Conservation (phyloP, 1,284 basidiomycete genomes). For the Apiotrichum montevideense region DNA sequence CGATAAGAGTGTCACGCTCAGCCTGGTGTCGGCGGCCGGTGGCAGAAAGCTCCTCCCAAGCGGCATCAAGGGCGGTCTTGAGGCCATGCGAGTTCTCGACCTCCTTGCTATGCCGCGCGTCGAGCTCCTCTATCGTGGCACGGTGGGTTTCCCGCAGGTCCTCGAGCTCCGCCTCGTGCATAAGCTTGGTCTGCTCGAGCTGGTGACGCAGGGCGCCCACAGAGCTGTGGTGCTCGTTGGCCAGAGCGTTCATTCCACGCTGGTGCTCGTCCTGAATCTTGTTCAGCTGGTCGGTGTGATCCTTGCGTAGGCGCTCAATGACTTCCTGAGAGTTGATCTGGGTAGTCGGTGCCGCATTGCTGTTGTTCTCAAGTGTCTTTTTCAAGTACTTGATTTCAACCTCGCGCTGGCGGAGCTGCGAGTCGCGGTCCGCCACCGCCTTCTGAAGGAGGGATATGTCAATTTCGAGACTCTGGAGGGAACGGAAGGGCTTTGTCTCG, state of each 20-base stretch:
- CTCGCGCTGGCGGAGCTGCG: conserved; percentile 70
- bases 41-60: conserved; percentile 18
- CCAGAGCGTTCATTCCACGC: conserved; percentile 13
- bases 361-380: conserved; percentile 47
- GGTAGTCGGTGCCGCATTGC: not conserved
- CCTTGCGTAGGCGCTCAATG: conserved; percentile 19
- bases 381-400: conserved; percentile 75
- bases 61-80: conserved; percentile 15
- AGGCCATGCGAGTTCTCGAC: conserved; percentile 7
- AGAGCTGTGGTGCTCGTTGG: conserved; percentile 13
- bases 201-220: conserved; percentile 8
- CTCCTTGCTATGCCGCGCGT: conserved; percentile 11
- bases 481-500: conserved; percentile 50
- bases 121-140: conserved; percentile 15
- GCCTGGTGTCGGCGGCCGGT: conserved; percentile 13
- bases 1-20: conserved; percentile 22
- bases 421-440: conserved; percentile 74
- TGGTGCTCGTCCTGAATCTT: conserved; percentile 14
- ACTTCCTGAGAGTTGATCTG: conserved; percentile 15
- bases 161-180: conserved; percentile 16
- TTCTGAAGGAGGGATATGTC: conserved; percentile 88
- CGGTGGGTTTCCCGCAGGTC: conserved; percentile 18
- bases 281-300: conserved; percentile 28
- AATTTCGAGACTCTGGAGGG: conserved; percentile 75
- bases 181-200: conserved; percentile 10